Percentiles rank a stretch among this genome's conserved stretches.
Conservation (phyloP, 108 stramenopile species). For the Fragilaria crotonensis region DNA sequence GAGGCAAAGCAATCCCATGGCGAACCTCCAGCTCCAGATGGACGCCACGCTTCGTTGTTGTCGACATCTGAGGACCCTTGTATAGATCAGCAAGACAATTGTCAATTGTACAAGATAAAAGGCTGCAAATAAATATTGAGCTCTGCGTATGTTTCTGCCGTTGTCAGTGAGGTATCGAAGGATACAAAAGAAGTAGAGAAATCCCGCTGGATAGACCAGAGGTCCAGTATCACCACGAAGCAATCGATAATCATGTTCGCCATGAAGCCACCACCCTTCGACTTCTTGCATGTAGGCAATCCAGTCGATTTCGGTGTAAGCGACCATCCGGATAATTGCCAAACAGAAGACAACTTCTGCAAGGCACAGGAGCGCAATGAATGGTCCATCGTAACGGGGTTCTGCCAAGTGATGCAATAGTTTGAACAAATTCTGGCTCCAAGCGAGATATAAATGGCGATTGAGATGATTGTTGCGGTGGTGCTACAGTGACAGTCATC, state of each 20-base stretch:
- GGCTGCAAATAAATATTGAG: slow-evolving; percentile 77
- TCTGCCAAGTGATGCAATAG: no score
- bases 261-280: slow-evolving; percentile 40
- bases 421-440: no score
- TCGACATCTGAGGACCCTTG: slow-evolving; percentile 23
- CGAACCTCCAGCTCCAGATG: slow-evolving; percentile 67
- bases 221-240: slow-evolving; percentile 92
- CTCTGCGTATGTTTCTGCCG: slow-evolving; percentile 47
- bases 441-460: no score
- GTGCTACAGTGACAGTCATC: no score
- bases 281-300: slow-evolving; percentile 98
- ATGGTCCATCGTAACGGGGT: no score
- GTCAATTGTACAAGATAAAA: slow-evolving; percentile 66
- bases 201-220: slow-evolving; percentile 96
- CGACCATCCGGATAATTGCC: slow-evolving; percentile 59
- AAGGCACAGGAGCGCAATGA: slow-evolving; percentile 1
- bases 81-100: slow-evolving; percentile 75
- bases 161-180: slow-evolving; percentile 61
- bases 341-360: not conserved
- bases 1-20: slow-evolving; percentile 66
- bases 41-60: slow-evolving; percentile 13
- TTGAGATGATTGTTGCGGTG: no score
- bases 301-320: slow-evolving; percentile 99
- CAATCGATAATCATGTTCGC: slow-evolving; percentile 84
- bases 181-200: slow-evolving; percentile 82